Base-by-base conservation (phyloP, 2,329 filamentous ascomycete species). In the Colletotrichum lupini region DNA sequence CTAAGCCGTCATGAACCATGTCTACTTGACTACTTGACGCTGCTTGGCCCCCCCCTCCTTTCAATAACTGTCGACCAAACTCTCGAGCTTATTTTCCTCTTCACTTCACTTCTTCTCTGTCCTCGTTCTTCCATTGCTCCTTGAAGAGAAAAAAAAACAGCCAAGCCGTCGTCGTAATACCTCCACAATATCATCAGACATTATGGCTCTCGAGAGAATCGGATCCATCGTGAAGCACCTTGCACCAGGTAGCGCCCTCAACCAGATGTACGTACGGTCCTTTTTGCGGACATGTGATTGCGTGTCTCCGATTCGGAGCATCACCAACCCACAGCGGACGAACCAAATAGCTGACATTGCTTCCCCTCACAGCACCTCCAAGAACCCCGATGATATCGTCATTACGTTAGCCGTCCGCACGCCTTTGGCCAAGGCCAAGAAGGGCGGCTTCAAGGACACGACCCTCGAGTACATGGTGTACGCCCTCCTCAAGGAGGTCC, bases 381-480 rank as follows among this genome's bases (percentile, higher is more conserved):
- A 98, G 88, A 97, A 97, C 83, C 91, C 95, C 77, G 96, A 98
- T 82, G 97, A 99, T 87, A 89, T 99, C 67, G 97, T 99, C 82
- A 98, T 98, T 81, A 99, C 97, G 8, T 91, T 97, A 72, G 96
- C 96, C 32, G 87, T 95, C 79, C 94, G 97, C 69, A 98, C 96
- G 32, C 95, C 97, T 0, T 89, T 99, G 75, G 89, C 93, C 81
- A 98, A 98, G 87, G 95, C 90, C 65, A 89, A 89, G 82, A 98
- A 98, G 89, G 96, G 97, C 76, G 95, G 95, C 55, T 93, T 99
- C 88, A 98, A 98, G 87, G 96, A 99, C 83, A 97, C 95, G 6
- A 90, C 89, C 53, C 90, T 98, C 75, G 97, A 99, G 83, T 96
- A 92, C 83, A 87, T 99, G 70, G 83, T 97, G 74, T 95, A 95